Base-by-base conservation (phyloP, 768 basidiomycete species). In the Nidularia pulvinata region DNA sequence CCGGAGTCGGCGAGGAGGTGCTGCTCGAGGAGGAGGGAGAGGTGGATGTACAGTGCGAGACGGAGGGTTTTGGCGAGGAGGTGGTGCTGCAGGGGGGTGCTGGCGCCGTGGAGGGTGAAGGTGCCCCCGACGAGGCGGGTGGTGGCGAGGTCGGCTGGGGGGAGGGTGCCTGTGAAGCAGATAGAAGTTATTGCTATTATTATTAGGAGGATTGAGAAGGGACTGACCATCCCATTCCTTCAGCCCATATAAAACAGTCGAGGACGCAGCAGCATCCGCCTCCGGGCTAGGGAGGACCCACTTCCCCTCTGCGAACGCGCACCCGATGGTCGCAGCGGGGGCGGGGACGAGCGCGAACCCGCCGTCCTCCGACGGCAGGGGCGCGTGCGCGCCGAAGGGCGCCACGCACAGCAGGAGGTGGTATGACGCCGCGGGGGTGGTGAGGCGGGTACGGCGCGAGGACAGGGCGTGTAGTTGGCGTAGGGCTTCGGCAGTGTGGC, bases 1-100 rank as follows among this genome's bases (percentile, higher is more conserved):
- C 76, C 67, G 1, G 77, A 82, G 63, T 84, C 74, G 4, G 68
- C 51, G 32, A 88, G 72, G 4, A 86, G 64, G 36, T 79, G 75
- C 60, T 87, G 84, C 59, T 88, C 87, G 13, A 88, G 78, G 4
- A 84, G 55, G 34, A 86, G 72, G 1, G 84, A 82, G 1, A 86
- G 73, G 58, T 84, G 80, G 7, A 75, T 62, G 61, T 83, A 87
- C 13, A 82, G 67, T 0, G 78, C 60, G 7, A 88, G 58, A 13
- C 80, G 77, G 13, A 90, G 79, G 14, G 81, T 68, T 44, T 72
- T 75, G 47, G 67, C 64, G 0, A 90, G 72, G 1, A 73, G 54
- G 3, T 59, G 56, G 57, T 85, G 74, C 50, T 83, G 78, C 4
- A 60, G 33, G 1, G 67, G 61, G 1, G 80, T 78, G 10, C 64